Base-by-base conservation (phyloP, 108 stramenopile species). In the Cyclostephanos tholiformis region DNA sequence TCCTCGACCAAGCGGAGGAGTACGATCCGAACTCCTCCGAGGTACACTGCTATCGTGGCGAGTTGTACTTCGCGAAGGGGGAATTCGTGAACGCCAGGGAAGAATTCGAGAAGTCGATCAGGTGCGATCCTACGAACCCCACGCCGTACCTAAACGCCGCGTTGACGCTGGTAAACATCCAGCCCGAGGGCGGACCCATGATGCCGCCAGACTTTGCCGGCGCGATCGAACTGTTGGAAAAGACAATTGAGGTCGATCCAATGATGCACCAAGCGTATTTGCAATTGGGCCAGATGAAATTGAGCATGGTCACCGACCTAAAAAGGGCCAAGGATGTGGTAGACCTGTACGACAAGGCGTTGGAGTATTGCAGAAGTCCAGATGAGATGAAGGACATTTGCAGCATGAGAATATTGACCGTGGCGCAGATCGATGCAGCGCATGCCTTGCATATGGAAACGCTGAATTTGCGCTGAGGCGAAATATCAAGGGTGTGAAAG, bases 111-210 rank as follows among this genome's bases (percentile, higher is more conserved):
- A 88, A 84, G 72, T 93, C 93, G 4, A 93, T 93, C 61, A 75
- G 84, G 52, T 83, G 88, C 55, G 95, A 94, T 43, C 83, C 88
- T 11, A 75, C 57, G 32, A 96, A 94, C 77, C 93, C 93, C 14
- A 93, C 91, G 16, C 89, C 95, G n/a, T 96, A 93, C 64, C 92
- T 96, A 9, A 96, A 96, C 71, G 87, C 88, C 4, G 95, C 95
- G 11, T 75, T 96, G 63, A 88, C 93, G 14, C 77, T 91, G 5
- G 70, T 94, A 70, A 94, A 96, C 65, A 90, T 87, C 2, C 91
- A 89, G 2, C 85, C 91, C 16, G 65, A 77, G 8, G 74, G 74
- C 19, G 93, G 92, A n/a, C 67, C 67, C 27, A 88, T 88, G 69
- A 56, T 82, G 63, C 88, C 88, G 11, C 44, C 44, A 25, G 88